Evolutionary conservation across 2,329 filamentous ascomycete species (phyloP), one percentile per base, ranked within the genome.

Genomic region (Colletotrichum trifolii): DNA sequence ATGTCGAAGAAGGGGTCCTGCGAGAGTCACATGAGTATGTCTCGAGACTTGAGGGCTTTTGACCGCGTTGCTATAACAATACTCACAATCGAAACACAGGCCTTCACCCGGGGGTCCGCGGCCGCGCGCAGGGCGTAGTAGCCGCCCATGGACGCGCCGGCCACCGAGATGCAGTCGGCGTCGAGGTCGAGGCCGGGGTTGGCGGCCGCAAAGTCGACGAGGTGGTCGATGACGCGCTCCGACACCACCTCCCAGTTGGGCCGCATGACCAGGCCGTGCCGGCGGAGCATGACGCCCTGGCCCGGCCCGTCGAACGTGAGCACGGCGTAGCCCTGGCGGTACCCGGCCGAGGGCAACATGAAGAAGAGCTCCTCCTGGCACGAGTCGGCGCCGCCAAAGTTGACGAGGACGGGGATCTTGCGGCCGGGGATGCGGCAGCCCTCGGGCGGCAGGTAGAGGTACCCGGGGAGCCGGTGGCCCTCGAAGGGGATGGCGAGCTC

Each of bases 221-320:
- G 17, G 17, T 71, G 68, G 57, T 79, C 73, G 2, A 82, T 46
- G 4, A 81, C 77, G 3, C 58, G 43, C 8, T 59, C 50, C 2
- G 68, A 68, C 2, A 81, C 78, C 0, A 66, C 55, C 52, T 81
- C 79, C 70, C 74, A 81, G 67, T 81, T 79, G 0, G 76, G 75
- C 0, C 77, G 72, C 64, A 81, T 70, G 2, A 46, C 54, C 4
- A 76, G 38, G 39, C 70, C 68, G 33, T 76, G 60, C 0, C 68
- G 66, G 2, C 71, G 70, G 0, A 81, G 70, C 3, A 73, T 65
- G 11, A 81, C 69, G 0, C 81, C 81, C 62, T 84, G 82, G 0
- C 81, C 81, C 0, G 82, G 82, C 0, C 81, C 81, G 2, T 84
- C 81, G 39, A 82, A 81, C 0, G 73, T 81, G 6, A 83, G 58